Evolutionary conservation across 495 filamentous ascomycete genomes (phyloP).

Genomic region (Schizothecium vesticola): DNA sequence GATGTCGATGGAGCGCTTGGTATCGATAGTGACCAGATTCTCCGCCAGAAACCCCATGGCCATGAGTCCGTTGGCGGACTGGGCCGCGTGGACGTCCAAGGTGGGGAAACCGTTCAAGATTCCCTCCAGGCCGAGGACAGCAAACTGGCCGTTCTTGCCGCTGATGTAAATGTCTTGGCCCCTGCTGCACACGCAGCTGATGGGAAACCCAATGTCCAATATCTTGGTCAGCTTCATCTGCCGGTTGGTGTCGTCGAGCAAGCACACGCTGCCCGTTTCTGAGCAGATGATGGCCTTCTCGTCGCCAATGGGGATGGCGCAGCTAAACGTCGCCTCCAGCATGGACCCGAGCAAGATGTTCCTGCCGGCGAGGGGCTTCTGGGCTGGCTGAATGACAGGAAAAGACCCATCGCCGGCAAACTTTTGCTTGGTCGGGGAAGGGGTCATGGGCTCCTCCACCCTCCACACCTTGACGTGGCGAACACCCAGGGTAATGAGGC

Average conservation of each 20-base stretch:
- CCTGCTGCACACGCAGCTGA: conserved; percentile 55
- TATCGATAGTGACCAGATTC: conserved; percentile 71
- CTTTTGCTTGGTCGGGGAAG: conserved; percentile 45
- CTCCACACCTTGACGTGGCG: conserved; percentile 94
- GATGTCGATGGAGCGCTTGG: conserved; percentile 64
- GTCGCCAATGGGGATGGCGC: conserved; percentile 67
- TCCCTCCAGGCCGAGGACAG: conserved; percentile 34
- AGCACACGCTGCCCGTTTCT: conserved; percentile 66
- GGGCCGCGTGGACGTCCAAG: conserved; percentile 23
- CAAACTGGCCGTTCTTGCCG: conserved; percentile 41
- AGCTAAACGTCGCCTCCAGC: conserved; percentile 77
- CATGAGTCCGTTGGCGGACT: conserved; percentile 32
- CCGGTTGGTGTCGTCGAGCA: conserved; percentile 72
- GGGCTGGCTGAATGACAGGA: conserved; percentile 29
- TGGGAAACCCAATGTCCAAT: conserved; percentile 54
- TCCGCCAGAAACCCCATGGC: conserved; percentile 67
- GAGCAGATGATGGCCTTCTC: conserved; percentile 65
- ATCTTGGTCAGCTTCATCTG: conserved; percentile 62
- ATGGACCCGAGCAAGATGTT: conserved; percentile 71
- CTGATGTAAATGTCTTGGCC: conserved; percentile 37
- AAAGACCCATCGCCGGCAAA: conserved; percentile 35
- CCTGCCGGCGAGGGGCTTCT: conserved; percentile 53
- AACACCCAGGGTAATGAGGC: conserved; percentile 63
- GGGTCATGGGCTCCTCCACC: conserved; percentile 55
- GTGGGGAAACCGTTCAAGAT: conserved; percentile 30